phyloP scores from a whole-genome alignment of 169 alveolate genomes.

The Hepatocystis sp. region DNA sequence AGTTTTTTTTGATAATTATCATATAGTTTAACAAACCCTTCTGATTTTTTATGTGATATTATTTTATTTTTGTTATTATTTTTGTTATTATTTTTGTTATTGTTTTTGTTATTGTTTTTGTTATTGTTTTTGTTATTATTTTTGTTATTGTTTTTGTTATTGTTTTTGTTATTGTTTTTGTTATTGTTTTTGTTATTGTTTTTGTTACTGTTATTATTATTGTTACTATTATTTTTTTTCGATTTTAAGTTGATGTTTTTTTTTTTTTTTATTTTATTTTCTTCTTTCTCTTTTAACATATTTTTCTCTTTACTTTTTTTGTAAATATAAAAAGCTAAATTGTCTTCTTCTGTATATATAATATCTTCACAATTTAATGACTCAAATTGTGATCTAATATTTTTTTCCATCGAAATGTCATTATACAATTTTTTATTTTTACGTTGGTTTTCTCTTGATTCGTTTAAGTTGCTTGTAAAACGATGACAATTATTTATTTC shows the following conservation, averaged over 20 bases:
- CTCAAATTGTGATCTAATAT: too few species aligned
- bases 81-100: too few species aligned
- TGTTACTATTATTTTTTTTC: constrained; percentile 16
- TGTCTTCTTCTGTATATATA: constrained; percentile 16
- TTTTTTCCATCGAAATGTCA: neutral
- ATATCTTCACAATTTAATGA: neutral
- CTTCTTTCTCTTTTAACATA: too few species aligned
- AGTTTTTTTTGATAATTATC: constrained; percentile 39
- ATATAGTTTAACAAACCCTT: constrained; percentile 9
- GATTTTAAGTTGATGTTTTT: constrained; percentile 13
- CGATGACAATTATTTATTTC: constrained; percentile 64
- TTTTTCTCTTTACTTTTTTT: constrained; percentile 10
- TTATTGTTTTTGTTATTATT: too few species aligned
- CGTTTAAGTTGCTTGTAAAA: too few species aligned
- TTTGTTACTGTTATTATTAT: too few species aligned
- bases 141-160: too few species aligned
- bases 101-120: too few species aligned
- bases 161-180: too few species aligned
- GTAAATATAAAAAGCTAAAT: constrained; percentile 63
- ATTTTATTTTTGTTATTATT: too few species aligned
- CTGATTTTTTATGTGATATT: constrained; percentile 8
- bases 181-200: too few species aligned
- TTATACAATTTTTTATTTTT: neutral
- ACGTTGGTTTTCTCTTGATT: constrained; percentile 1
- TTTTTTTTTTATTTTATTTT: constrained; percentile 29